Conservation (phyloP, 257 asterid genomes). For the Linaria vulgaris region DNA sequence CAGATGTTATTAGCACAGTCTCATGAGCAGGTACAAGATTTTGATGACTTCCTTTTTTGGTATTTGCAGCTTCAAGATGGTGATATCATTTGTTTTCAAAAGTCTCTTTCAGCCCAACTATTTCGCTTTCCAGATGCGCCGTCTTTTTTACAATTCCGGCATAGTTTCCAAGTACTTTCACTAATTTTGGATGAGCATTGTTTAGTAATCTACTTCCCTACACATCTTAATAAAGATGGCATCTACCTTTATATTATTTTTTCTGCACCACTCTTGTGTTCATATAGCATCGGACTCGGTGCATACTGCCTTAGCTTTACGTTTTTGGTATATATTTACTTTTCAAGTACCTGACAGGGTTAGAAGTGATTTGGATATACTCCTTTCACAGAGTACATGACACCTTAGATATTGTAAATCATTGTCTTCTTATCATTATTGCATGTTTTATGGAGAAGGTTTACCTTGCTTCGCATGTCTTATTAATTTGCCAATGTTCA, state of each 20-base stretch:
- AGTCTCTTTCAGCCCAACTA: constrained; percentile 32
- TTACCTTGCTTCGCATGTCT: neutral
- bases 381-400: neutral
- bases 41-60: constrained; percentile 14
- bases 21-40: constrained; percentile 10
- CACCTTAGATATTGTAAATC: neutral
- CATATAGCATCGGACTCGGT: constrained; percentile 2
- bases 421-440: neutral
- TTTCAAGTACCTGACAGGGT: constrained; percentile 17
- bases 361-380: neutral
- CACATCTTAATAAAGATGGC: neutral
- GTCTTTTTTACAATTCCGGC: constrained; percentile 50
- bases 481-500: too few relatives aligned
- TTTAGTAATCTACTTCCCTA: constrained; percentile 16
- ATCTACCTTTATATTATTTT: constrained; percentile 13
- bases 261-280: constrained; percentile 7
- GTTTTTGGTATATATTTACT: constrained; percentile 4
- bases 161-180: constrained; percentile 46
- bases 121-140: constrained; percentile 45
- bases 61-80: constrained; percentile 55
- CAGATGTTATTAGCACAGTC: constrained; percentile 11
- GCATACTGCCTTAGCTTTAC: constrained; percentile 3
- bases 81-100: constrained; percentile 56
- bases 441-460: neutral
- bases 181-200: constrained; percentile 2